These are phyloP conservation scores for Anthracocystis walkeri DNA, from an alignment of 1,284 basidiomycete genomes.

Conservation along the genomic window DNA sequence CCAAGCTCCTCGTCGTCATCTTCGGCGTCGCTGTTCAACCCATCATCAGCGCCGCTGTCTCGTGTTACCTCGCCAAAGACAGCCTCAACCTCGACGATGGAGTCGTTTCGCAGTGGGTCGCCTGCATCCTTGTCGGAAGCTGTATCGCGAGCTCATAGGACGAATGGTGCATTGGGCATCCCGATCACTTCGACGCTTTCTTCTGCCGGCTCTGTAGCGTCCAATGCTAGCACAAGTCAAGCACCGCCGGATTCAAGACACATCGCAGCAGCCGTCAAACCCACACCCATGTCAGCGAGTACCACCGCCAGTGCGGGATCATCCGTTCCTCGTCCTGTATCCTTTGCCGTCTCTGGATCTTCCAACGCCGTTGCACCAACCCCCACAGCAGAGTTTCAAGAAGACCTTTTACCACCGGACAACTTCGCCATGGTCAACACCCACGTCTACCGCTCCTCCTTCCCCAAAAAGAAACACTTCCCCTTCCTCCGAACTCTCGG, in stretches of 20 bases:
- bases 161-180: not conserved
- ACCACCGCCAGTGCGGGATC: slow-evolving; percentile 17
- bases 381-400: slow-evolving; percentile 23
- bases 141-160: slow-evolving; percentile 5
- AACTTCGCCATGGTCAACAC: slow-evolving; percentile 71
- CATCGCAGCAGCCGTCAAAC: not conserved
- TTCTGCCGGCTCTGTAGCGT: slow-evolving; percentile 26
- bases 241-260: slow-evolving; percentile 1
- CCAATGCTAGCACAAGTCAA: slow-evolving; percentile 6
- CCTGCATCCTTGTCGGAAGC: slow-evolving; percentile 33
- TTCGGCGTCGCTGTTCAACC: slow-evolving; percentile 16
- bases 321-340: not conserved
- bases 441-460: slow-evolving; percentile 72
- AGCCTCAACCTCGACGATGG: slow-evolving; percentile 19
- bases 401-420: slow-evolving; percentile 64
- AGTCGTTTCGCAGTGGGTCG: slow-evolving; percentile 22
- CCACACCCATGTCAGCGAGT: slow-evolving; percentile 22
- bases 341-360: slow-evolving; percentile 1
- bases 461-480: slow-evolving; percentile 74
- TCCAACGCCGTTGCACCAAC: slow-evolving; percentile 3
- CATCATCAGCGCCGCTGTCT: slow-evolving; percentile 20
- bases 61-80: slow-evolving; percentile 36
- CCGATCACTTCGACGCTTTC: slow-evolving; percentile 33
- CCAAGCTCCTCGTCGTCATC: slow-evolving; percentile 32
- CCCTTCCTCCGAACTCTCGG: slow-evolving; percentile 73